These are phyloP conservation scores for Sphaerulina musiva DNA, from an alignment of 2,329 filamentous ascomycete genomes.

Conservation along the genomic window DNA sequence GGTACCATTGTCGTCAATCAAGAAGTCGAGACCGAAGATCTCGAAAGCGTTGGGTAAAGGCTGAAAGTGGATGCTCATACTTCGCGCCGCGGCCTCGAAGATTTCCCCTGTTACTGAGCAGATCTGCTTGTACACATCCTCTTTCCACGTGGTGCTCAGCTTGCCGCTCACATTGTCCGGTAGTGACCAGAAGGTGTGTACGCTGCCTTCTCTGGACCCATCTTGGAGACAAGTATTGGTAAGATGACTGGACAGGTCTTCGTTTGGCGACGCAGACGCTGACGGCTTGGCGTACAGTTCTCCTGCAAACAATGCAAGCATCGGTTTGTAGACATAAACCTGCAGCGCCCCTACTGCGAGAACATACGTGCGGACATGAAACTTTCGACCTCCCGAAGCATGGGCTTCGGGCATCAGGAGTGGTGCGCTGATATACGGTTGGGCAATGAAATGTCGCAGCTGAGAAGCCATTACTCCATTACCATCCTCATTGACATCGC, in stretches of 20 bases:
- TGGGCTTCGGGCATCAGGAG: slow-evolving; percentile 55
- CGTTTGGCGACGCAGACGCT: slow-evolving; percentile 32
- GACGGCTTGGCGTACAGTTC: slow-evolving; percentile 64
- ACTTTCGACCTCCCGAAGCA: slow-evolving; percentile 62
- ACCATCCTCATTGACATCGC: slow-evolving; percentile 31
- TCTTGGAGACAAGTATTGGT: slow-evolving; percentile 91
- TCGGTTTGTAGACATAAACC: slow-evolving; percentile 79
- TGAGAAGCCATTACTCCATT: slow-evolving; percentile 73
- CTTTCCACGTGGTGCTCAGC: slow-evolving; percentile 43
- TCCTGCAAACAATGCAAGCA: slow-evolving; percentile 88
- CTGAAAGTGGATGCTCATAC: slow-evolving; percentile 88
- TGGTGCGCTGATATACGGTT: slow-evolving; percentile 88
- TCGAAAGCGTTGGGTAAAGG: slow-evolving; percentile 84
- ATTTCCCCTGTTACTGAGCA: slow-evolving; percentile 64
- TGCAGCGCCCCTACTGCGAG: slow-evolving; percentile 70
- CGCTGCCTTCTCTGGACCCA: slow-evolving; percentile 54
- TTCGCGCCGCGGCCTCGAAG: slow-evolving; percentile 78
- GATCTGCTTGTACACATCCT: slow-evolving; percentile 66
- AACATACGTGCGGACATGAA: slow-evolving; percentile 91
- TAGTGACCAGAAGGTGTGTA: slow-evolving; percentile 69
- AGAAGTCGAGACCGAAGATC: slow-evolving; percentile 82
- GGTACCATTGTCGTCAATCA: slow-evolving; percentile 60
- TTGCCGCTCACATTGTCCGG: slow-evolving; percentile 34
- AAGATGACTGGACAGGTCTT: slow-evolving; percentile 67
- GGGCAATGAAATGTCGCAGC: slow-evolving; percentile 89